Conservation (phyloP, 2,329 filamentous ascomycete species). For the Ploettnerulaceae sp. region DNA sequence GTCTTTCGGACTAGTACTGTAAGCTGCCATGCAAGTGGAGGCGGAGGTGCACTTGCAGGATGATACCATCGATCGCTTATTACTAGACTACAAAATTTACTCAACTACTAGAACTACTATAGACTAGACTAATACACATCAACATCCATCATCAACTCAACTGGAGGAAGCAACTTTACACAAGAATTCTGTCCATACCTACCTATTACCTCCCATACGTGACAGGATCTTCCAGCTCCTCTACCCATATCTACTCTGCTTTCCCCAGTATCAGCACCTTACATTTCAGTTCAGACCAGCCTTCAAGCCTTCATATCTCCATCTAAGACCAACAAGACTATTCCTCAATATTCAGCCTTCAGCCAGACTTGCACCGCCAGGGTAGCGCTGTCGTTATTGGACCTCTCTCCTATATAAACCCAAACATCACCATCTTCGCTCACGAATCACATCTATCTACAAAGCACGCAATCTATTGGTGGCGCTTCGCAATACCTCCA, state of each 20-base stretch:
- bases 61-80: constrained; percentile 1
- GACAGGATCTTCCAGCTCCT: too few species aligned
- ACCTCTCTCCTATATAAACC: background rate
- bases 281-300: too few species aligned
- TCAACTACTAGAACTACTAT: too few species aligned
- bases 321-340: background rate
- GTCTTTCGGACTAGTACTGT: too few species aligned
- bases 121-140: too few species aligned
- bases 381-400: background rate
- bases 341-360: background rate
- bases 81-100: background rate
- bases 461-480: constrained; percentile 30
- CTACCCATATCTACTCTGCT: too few species aligned
- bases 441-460: constrained; percentile 7
- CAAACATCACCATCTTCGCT: background rate
- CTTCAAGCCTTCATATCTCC: constrained; percentile 4
- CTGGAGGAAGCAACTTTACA: too few species aligned
- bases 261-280: too few species aligned
- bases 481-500: constrained; percentile 15
- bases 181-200: too few species aligned
- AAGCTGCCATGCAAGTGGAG: too few species aligned
- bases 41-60: constrained; percentile 1
- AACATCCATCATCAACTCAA: too few species aligned
- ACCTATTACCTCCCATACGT: too few species aligned
- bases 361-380: constrained; percentile 1